Conservation (phyloP, 768 basidiomycete species). For the Leccinum longicurvipes region DNA sequence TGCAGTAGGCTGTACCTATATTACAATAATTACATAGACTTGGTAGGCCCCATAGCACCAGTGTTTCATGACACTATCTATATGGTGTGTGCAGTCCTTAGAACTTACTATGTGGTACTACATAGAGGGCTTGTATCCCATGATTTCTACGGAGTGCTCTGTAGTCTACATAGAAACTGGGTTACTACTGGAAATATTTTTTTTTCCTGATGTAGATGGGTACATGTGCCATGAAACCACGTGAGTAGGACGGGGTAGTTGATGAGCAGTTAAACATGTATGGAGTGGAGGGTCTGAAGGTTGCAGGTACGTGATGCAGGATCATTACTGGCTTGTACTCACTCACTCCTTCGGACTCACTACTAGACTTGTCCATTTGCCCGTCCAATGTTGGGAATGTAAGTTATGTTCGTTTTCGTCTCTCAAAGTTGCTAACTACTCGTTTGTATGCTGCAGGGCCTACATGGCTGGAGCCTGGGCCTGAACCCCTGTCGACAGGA, state of each 20-base stretch:
- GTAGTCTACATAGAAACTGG: not conserved
- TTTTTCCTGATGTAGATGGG: not conserved
- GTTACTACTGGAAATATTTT: too few species aligned
- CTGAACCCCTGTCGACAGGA: conserved; percentile 8
- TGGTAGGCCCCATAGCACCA: not conserved
- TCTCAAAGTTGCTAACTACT: not conserved
- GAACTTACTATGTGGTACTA: not conserved
- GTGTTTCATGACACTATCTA: not conserved
- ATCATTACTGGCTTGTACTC: not conserved
- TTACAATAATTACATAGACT: too few species aligned
- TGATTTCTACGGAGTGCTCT: not conserved
- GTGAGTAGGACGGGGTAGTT: conserved; percentile 5
- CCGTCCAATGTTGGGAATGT: conserved; percentile 26
- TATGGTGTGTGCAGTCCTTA: not conserved
- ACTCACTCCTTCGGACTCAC: too few species aligned
- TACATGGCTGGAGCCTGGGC: not conserved
- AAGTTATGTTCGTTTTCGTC: not conserved
- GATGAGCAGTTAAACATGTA: conserved; percentile 12
- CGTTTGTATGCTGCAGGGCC: conserved; percentile 23
- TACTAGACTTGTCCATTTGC: conserved; percentile 40
- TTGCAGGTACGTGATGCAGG: conserved; percentile 9
- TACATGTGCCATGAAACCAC: conserved; percentile 52
- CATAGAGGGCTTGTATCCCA: not conserved
- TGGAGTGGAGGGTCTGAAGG: conserved; percentile 9
- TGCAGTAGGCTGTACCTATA: too few species aligned